Evolutionary conservation across 495 filamentous ascomycete species (phyloP).

Genomic region (Usnea hakonensis): DNA sequence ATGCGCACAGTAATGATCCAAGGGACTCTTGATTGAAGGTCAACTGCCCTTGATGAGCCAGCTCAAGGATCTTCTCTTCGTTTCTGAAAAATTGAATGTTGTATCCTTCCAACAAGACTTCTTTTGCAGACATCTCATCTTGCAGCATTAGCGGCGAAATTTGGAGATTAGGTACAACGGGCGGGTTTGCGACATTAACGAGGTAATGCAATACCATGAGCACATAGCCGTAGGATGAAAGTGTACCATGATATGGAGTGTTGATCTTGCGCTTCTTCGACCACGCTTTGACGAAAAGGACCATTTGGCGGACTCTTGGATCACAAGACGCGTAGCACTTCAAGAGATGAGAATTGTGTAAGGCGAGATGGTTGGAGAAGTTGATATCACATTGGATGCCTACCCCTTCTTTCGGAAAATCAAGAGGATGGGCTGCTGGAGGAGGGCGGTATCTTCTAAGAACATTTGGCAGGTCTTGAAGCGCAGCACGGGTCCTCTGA

Average conservation of each 20-base stretch:
- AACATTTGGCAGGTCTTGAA: constrained; percentile 22
- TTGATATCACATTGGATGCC: constrained; percentile 81
- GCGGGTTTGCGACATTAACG: constrained; percentile 65
- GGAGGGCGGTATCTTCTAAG: constrained; percentile 21
- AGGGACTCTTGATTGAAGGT: constrained; percentile 54
- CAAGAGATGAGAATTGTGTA: constrained; percentile 72
- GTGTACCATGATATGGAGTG: constrained; percentile 68
- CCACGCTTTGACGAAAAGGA: constrained; percentile 79
- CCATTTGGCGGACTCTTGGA: constrained; percentile 60
- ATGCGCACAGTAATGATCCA: constrained; percentile 60
- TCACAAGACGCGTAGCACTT: constrained; percentile 71
- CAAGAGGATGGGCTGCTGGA: constrained; percentile 37
- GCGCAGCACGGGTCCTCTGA: constrained; percentile 4
- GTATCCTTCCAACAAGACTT: constrained; percentile 42
- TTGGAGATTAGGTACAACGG: constrained; percentile 76
- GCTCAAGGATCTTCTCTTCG: constrained; percentile 50
- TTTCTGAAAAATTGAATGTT: constrained; percentile 62
- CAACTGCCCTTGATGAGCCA: constrained; percentile 43
- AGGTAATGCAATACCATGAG: constrained; percentile 90
- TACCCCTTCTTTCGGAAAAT: constrained; percentile 60
- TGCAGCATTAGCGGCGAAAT: constrained; percentile 20
- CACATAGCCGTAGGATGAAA: constrained; percentile 84
- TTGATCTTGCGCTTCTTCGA: constrained; percentile 75
- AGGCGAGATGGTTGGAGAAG: constrained; percentile 66
- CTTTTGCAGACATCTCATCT: constrained; percentile 17